A percentile compares a stretch with the other conserved stretches of the same genome.
Evolutionary conservation across 2,329 filamentous ascomycete species (phyloP).

Genomic region (Ophiostoma pallidulum): DNA sequence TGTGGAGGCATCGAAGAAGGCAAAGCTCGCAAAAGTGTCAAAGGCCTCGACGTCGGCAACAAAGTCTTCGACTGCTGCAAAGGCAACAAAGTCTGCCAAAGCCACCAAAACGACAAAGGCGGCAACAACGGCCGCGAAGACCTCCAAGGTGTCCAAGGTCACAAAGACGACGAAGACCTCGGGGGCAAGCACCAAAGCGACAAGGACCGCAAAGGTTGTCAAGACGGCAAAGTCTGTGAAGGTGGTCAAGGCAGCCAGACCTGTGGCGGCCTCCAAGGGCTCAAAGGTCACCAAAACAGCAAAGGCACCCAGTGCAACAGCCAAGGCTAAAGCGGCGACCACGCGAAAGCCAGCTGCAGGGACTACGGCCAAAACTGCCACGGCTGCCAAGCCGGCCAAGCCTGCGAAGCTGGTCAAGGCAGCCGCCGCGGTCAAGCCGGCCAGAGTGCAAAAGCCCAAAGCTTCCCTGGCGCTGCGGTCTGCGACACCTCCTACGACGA

Average conservation of each 20-base stretch:
- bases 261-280: slow-evolving; percentile 7
- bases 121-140: too few species aligned
- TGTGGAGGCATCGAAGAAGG: neutral
- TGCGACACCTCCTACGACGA: neutral
- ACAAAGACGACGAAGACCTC: slow-evolving; percentile 3
- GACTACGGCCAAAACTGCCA: neutral
- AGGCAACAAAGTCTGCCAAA: neutral
- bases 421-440: neutral
- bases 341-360: too few species aligned
- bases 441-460: neutral
- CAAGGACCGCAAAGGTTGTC: slow-evolving; percentile 3
- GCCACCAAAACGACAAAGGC: neutral
- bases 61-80: too few species aligned
- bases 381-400: neutral
- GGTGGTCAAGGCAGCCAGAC: slow-evolving; percentile 22
- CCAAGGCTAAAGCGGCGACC: neutral
- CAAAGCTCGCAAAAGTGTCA: slow-evolving; percentile 1
- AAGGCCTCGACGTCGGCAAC: slow-evolving; percentile 3
- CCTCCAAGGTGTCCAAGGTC: neutral
- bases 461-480: neutral
- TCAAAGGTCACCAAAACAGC: neutral
- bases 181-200: too few species aligned
- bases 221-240: slow-evolving; percentile 24
- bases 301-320: neutral
- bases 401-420: neutral